Conservation (phyloP, 176 grass and related monocot species). For the Typha latifolia region DNA sequence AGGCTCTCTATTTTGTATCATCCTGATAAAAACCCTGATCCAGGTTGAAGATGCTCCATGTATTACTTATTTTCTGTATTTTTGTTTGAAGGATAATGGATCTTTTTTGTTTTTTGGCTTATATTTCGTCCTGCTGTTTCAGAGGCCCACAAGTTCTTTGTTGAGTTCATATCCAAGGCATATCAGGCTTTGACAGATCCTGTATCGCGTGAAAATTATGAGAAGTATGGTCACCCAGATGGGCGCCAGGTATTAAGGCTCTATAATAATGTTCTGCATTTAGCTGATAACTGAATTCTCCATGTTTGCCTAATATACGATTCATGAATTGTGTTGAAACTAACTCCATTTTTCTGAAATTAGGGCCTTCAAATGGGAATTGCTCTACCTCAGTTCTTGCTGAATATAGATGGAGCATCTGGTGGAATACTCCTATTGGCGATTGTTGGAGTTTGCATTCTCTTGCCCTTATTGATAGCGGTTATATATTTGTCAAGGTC, state of each 20-base stretch:
- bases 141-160: constrained; percentile 96
- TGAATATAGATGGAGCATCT: constrained; percentile 93
- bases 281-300: background rate
- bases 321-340: constrained; percentile 10
- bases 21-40: constrained; percentile 99
- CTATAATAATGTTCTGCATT: background rate
- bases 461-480: constrained; percentile 88
- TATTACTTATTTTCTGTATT: background rate
- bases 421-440: constrained; percentile 88
- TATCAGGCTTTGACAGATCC: constrained; percentile 97
- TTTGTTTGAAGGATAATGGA: background rate
- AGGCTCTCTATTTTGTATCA: constrained; percentile 94
- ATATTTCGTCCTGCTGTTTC: constrained; percentile 21
- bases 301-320: background rate
- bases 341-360: constrained; percentile 14
- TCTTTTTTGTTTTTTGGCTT: constrained; percentile 11
- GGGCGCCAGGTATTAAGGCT: constrained; percentile 75
- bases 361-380: constrained; percentile 99
- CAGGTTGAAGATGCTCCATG: constrained; percentile 35
- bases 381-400: constrained; percentile 86
- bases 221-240: constrained; percentile 99
- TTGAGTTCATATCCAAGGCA: constrained; percentile 98
- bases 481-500: constrained; percentile 99
- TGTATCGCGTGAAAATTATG: constrained; percentile 95
- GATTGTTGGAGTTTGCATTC: constrained; percentile 91